Conservation (phyloP, 208 protist species). For the Trypanosoma mega region DNA sequence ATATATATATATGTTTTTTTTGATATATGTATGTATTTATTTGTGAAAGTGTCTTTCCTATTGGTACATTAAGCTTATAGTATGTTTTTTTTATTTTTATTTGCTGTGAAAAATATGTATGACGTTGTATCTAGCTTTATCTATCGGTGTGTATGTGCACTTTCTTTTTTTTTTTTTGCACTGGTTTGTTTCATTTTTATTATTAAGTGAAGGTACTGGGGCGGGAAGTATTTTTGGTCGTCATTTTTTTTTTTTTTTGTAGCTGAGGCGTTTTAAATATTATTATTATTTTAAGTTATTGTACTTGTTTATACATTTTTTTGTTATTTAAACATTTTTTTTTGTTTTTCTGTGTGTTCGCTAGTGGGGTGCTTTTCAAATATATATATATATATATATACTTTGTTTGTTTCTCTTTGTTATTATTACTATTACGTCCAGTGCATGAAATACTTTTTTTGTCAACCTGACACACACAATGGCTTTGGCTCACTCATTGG, state of each 20-base stretch:
- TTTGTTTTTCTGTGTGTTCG: no score
- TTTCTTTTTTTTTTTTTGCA: conserved; percentile 13
- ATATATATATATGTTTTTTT: conserved; percentile 6
- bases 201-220: neutral
- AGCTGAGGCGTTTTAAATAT: neutral
- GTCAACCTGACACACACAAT: conserved; percentile 82
- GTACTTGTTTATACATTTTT: neutral
- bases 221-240: neutral
- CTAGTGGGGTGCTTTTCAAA: no score
- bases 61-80: no score
- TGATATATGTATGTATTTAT: conserved; percentile 17
- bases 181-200: neutral
- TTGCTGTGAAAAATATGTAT: conserved; percentile 1
- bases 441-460: conserved; percentile 79
- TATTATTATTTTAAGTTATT: neutral
- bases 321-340: neutral
- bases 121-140: conserved; percentile 4
- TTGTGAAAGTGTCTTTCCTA: conserved; percentile 13
- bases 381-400: conserved; percentile 10
- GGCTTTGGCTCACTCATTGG: conserved; percentile 73
- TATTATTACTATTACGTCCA: no score
- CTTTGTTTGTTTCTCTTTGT: neutral
- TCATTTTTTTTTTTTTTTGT: neutral
- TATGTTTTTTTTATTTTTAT: conserved; percentile 21
- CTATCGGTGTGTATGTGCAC: neutral